Percentiles rank a stretch among this genome's conserved stretches.
These are phyloP conservation scores for Colletotrichum agaves DNA, from an alignment of 2,329 filamentous ascomycete genomes.

Conservation along the genomic window DNA sequence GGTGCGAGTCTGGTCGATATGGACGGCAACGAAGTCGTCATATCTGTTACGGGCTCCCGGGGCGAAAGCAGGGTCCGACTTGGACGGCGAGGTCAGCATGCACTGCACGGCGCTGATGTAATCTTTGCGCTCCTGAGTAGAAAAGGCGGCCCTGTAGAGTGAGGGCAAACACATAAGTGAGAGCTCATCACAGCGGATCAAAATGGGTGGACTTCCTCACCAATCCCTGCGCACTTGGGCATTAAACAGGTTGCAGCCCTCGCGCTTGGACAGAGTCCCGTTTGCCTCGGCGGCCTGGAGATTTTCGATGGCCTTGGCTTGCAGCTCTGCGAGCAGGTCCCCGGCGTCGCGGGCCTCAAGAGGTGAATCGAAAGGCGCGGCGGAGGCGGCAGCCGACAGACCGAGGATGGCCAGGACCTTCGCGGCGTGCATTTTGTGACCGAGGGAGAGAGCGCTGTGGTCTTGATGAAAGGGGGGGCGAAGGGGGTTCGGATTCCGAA, in stretches of 20 bases:
- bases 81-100: conserved; percentile 28
- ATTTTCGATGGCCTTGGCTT: conserved; percentile 23
- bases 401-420: conserved; percentile 22
- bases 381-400: conserved; percentile 8
- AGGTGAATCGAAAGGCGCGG: conserved; percentile 12
- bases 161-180: neutral
- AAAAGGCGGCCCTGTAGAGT: conserved; percentile 39
- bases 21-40: conserved; percentile 40
- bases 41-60: conserved; percentile 35
- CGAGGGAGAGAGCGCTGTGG: neutral
- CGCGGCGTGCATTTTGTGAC: conserved; percentile 13
- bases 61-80: conserved; percentile 19
- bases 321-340: conserved; percentile 18
- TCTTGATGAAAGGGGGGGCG: conserved; percentile 24
- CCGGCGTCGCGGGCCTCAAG: conserved; percentile 18
- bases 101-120: conserved; percentile 39
- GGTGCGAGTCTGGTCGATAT: conserved; percentile 30
- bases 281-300: conserved; percentile 22
- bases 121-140: conserved; percentile 37
- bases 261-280: conserved; percentile 24
- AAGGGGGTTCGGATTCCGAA: conserved; percentile 5
- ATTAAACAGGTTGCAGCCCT: conserved; percentile 16
- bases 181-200: neutral
- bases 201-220: neutral
- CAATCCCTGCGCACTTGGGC: conserved; percentile 20